Base-by-base conservation (phyloP, 495 filamentous ascomycete species). In the Talaromyces ruber region DNA sequence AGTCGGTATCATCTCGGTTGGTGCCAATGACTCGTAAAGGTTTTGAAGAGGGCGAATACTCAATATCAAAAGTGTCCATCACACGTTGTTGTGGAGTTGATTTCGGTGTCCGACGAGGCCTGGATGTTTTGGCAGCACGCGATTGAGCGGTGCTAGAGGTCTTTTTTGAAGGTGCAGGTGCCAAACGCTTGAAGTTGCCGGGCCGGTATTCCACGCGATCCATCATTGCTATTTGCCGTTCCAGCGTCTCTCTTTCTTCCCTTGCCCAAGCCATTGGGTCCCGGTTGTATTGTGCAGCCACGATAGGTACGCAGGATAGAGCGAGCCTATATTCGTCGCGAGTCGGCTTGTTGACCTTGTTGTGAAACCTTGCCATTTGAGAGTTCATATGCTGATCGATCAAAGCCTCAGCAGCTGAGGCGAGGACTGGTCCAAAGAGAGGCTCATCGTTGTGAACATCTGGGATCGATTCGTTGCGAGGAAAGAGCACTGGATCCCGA, bases 1-100 rank as follows among this genome's bases (percentile, higher is more conserved):
- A 98, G 72, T 96, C 88, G 69, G 86, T 90, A 70, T 97, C 92
- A 71, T 97, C 92, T 21, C 91, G 84, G 64, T 87, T 90, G 34
- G 82, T 80, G 26, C 75, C 81, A 37, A 80, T 68, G 25, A 73
- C 71, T 61, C 79, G 76, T 34, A 66, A 53, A 58, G 70, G 67
- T 63, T 81, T 79, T 45, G 67, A 73, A 63, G 68, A 75, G 32
- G 69, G 66, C 18, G 71, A 73, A 47, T 73, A 71, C 12, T 72
- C 65, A 51, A 66, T 67, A 21, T 76, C 72, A 68, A 80, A 80
- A 21, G 69, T 70, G 60, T 80, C 78, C 54, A 81, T 63, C 51
- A 68, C 59, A 64, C 76, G 79, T 60, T 76, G 77, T 59, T 81
- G 76, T 47, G 80, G 80, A 45, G 74, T 79, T 50, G 75, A 70